Evolutionary conservation across 176 grass and related monocot genomes (phyloP).

Genomic region (Zea mays): Zm-B73-REFERENCE-NAM-5.0 NC_050099.1:202489001-202489500

Average conservation of each 20-base stretch:
- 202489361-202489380: background rate
- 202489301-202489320: background rate
- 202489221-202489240: background rate
- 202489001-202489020: background rate
- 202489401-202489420: too few relatives aligned
- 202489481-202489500: too few relatives aligned
- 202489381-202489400: too few relatives aligned
- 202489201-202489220: background rate
- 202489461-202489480: too few relatives aligned
- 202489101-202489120: background rate
- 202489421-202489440: too few relatives aligned
- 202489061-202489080: background rate
- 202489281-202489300: background rate
- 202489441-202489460: too few relatives aligned
- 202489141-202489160: background rate
- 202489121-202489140: background rate
- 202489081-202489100: background rate
- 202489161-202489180: conserved; percentile 15
- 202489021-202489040: background rate
- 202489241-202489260: background rate
- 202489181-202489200: background rate
- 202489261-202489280: conserved; percentile 28
- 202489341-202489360: background rate
- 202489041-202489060: background rate
- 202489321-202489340: background rate